These are phyloP conservation scores for Protomyces macrosporus DNA, from an alignment of 1,139 yeast genomes.

Conservation along the genomic window DNA sequence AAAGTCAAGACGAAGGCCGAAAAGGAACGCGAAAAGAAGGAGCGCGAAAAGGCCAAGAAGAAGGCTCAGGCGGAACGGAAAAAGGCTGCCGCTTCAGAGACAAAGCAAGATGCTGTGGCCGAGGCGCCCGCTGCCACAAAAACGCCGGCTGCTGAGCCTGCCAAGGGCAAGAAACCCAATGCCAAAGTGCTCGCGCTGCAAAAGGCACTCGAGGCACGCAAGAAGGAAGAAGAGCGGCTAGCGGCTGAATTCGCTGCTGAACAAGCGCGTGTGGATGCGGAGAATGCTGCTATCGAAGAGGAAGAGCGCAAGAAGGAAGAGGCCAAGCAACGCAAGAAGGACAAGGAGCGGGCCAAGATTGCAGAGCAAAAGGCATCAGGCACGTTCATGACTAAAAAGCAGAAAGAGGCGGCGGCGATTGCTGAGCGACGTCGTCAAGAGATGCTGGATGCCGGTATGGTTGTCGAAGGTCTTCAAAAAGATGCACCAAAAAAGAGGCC, in stretches of 20 bases:
- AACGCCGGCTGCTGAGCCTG: conserved; percentile 42
- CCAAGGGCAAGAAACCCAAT: conserved; percentile 32
- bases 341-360: conserved; percentile 69
- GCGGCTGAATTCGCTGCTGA: conserved; percentile 49
- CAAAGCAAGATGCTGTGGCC: conserved; percentile 36
- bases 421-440: conserved; percentile 88
- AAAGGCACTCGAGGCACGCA: conserved; percentile 72
- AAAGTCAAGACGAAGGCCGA: conserved; percentile 84
- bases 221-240: conserved; percentile 57
- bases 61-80: conserved; percentile 58
- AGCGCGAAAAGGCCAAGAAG: conserved; percentile 89
- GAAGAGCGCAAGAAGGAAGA: conserved; percentile 65
- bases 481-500: conserved; percentile 46
- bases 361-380: conserved; percentile 94
- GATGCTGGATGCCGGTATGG: conserved; percentile 66
- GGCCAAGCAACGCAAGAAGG: conserved; percentile 64
- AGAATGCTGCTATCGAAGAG: conserved; percentile 50
- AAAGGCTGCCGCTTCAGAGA: conserved; percentile 57
- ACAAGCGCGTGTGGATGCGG: conserved; percentile 61
- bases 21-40: conserved; percentile 96
- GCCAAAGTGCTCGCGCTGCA: conserved; percentile 46
- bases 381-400: conserved; percentile 72
- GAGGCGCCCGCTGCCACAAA: conserved; percentile 26
- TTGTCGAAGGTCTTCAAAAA: conserved; percentile 64
- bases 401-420: conserved; percentile 82